phyloP scores from a whole-genome alignment of 1,284 basidiomycete genomes.

The Leccinum insolens region DNA sequence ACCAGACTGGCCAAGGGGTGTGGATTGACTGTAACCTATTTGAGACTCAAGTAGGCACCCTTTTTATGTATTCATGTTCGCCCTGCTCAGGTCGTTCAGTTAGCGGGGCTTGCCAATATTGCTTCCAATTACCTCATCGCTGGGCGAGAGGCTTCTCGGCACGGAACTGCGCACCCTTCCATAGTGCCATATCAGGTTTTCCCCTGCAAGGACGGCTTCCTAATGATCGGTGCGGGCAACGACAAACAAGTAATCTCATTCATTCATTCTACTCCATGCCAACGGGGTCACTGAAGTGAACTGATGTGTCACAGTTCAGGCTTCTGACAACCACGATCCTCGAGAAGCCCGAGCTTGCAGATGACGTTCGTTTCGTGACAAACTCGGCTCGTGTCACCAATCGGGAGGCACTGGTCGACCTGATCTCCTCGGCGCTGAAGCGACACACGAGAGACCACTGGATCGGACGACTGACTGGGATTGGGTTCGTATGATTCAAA shows the following conservation, averaged over 20 bases:
- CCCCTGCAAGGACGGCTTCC: constrained; percentile 83
- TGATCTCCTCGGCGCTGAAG: constrained; percentile 69
- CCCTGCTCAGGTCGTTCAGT: constrained; percentile 44
- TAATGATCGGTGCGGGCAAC: constrained; percentile 96
- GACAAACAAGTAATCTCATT: constrained; percentile 69
- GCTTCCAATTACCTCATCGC: constrained; percentile 93
- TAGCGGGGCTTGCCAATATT: constrained; percentile 92
- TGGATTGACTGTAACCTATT: constrained; percentile 93
- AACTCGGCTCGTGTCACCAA: constrained; percentile 82
- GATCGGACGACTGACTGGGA: constrained; percentile 72
- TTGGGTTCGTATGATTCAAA: constrained; percentile 57
- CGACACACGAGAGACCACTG: constrained; percentile 68
- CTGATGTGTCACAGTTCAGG: constrained; percentile 58
- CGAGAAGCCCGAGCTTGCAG: constrained; percentile 55
- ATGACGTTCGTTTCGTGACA: constrained; percentile 66
- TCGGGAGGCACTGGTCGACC: constrained; percentile 69
- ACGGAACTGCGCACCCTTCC: constrained; percentile 91
- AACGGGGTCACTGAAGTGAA: constrained; percentile 13
- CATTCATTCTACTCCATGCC: constrained; percentile 6
- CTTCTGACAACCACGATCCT: constrained; percentile 66
- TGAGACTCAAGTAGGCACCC: constrained; percentile 69
- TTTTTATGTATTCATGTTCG: constrained; percentile 13
- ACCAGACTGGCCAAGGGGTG: constrained; percentile 85
- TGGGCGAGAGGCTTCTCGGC: constrained; percentile 82
- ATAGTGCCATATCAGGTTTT: constrained; percentile 94